Conservation (phyloP, 495 filamentous ascomycete genomes). For the Trichoderma gamsii region DNA sequence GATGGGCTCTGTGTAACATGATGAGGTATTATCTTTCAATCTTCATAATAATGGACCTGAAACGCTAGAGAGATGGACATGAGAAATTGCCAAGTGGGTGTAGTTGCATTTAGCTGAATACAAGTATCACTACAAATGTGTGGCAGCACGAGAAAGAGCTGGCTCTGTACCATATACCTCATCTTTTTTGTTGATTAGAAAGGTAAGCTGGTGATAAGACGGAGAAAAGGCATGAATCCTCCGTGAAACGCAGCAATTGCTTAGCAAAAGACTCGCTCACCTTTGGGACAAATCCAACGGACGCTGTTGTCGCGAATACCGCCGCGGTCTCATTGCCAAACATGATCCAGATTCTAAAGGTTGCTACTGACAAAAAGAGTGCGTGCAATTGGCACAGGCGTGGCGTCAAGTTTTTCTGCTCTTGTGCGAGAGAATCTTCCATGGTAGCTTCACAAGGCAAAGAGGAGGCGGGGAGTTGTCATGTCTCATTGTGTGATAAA, state of each 20-base stretch:
- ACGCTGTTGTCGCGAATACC: too few relatives aligned
- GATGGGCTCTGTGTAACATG: not conserved
- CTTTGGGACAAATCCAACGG: not conserved
- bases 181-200: not conserved
- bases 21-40: not conserved
- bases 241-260: not conserved
- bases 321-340: too few relatives aligned
- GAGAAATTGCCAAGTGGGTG: not conserved
- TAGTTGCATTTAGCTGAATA: not conserved
- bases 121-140: not conserved
- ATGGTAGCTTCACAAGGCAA: too few relatives aligned
- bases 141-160: not conserved
- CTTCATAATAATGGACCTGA: not conserved
- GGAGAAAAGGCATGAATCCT: not conserved
- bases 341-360: too few relatives aligned
- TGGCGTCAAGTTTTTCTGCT: too few relatives aligned
- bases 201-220: not conserved
- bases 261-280: not conserved
- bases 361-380: too few relatives aligned
- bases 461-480: not conserved
- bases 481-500: not conserved
- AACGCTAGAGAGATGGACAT: not conserved
- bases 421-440: too few relatives aligned
- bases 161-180: too few relatives aligned
- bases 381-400: too few relatives aligned